Base-by-base conservation (phyloP, 202 grass and related monocot species). In the Alloteropsis angusta region DNA sequence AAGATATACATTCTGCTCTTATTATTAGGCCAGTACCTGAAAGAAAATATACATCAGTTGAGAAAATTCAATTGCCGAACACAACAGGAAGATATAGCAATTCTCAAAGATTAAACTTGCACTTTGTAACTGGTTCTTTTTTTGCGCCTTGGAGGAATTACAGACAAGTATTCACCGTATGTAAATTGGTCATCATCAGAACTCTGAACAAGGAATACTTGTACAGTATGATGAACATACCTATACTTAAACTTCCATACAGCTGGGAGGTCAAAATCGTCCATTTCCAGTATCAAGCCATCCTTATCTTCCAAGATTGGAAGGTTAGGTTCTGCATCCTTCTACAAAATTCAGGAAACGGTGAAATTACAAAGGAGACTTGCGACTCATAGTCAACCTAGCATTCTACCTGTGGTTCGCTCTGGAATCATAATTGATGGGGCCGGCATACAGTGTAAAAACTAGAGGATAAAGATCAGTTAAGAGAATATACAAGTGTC, bases 1-100 rank as follows among this genome's bases (percentile, higher is more conserved):
- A 97, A 77, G 71, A 97, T 74, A 79, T 97, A 97, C 94, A 94
- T 97, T 52, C 94, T 94, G 72, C 91, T 94, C 77, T 83, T 94
- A 79, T 94, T 94, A 44, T 97, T 97, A 75, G 91, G 91, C 94
- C 94, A 97, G 75, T 83, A 97, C 83, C 94, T 97, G 82, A 34
- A 59, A 77, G 34, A n/a, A 28, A 26, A 42, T 50, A 37, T 65
- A 65, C 36, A 82, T 85, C 43, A 86, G 71, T 37, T 48, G 39
- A 64, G 66, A 66, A 13, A 21, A 35, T 43, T 43, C 6, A 76
- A 41, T 14, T 74, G 23, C 25, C 23, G 5, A 46, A n/a, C n/a
- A 38, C 8, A 69, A 55, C 0, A 48, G 15, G 52, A 2, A 62
- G 69, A 45, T 75, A 80, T 28, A 52, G 13, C 11, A 53, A 72